phyloP scores from a whole-genome alignment of 371 early-diverging fungal genomes.

The Nematocida sp. region DNA sequence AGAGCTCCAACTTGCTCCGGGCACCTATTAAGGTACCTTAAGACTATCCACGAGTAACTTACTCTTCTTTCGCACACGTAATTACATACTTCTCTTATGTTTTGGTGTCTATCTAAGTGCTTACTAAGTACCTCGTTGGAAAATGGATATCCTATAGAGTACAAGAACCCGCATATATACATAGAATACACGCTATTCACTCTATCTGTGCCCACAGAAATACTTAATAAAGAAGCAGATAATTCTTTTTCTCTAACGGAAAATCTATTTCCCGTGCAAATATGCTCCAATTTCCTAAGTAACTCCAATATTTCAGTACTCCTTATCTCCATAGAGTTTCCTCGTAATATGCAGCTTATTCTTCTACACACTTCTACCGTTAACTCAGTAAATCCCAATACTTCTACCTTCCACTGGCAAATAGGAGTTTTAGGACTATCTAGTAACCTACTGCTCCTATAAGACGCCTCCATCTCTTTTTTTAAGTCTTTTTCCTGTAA shows the following conservation, averaged over 20 bases:
- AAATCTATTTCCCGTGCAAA: conserved; percentile 4
- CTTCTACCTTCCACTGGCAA: conserved; percentile 2
- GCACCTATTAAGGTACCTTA: neutral
- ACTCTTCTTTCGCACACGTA: neutral
- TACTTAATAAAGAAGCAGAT: conserved; percentile 6
- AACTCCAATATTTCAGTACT: conserved; percentile 4
- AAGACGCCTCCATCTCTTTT: neutral
- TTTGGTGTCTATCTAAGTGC: conserved; percentile 1
- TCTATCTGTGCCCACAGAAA: neutral
- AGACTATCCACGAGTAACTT: neutral
- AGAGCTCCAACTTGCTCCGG: neutral
- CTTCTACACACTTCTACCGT: neutral
- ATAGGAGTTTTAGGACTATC: conserved; percentile 9
- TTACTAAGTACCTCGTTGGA: conserved; percentile 8
- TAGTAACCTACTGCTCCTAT: neutral
- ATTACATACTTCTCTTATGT: neutral
- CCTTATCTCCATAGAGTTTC: conserved; percentile 22
- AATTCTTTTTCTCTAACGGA: neutral
- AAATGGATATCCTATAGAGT: neutral
- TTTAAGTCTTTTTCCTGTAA: neutral
- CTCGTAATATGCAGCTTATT: conserved; percentile 6
- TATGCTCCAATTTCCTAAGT: conserved; percentile 28
- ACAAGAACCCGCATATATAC: conserved; percentile 10
- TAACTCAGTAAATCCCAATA: conserved; percentile 12
- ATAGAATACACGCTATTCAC: neutral